A percentile compares a stretch with the other conserved stretches of the same genome.
These are phyloP conservation scores for Fusarium transvaalense DNA, from an alignment of 2,329 filamentous ascomycete species.

Conservation along the genomic window DNA sequence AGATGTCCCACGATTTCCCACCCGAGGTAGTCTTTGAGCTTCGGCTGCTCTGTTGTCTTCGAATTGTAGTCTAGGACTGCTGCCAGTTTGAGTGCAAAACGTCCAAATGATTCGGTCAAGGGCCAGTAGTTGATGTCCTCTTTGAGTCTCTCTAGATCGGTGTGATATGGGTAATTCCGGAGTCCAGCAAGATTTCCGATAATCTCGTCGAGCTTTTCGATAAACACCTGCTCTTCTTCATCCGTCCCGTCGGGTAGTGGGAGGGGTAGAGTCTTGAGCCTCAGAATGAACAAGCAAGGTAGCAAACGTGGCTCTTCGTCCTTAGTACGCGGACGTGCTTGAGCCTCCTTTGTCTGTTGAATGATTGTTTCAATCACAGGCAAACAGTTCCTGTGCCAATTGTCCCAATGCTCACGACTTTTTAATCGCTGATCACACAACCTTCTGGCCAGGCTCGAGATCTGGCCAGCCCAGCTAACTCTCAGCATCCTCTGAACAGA, in stretches of 20 bases:
- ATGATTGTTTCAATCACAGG: constrained; percentile 42
- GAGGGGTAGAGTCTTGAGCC: constrained; percentile 27
- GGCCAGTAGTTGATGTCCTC: constrained; percentile 19
- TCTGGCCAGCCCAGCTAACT: background rate
- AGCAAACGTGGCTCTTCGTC: constrained; percentile 5
- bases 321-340: background rate
- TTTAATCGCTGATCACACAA: constrained; percentile 6
- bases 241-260: constrained; percentile 10
- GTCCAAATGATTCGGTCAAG: background rate
- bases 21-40: constrained; percentile 39
- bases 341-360: constrained; percentile 14
- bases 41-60: background rate
- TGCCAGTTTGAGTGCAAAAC: constrained; percentile 29
- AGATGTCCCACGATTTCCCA: constrained; percentile 33
- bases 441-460: constrained; percentile 7
- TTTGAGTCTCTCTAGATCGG: constrained; percentile 37
- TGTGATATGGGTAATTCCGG: constrained; percentile 42
- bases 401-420: constrained; percentile 23
- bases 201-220: constrained; percentile 25
- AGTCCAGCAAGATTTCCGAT: constrained; percentile 27
- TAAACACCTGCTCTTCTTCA: constrained; percentile 14
- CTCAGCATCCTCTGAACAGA: constrained; percentile 9
- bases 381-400: constrained; percentile 40
- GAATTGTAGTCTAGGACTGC: background rate
- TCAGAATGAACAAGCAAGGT: constrained; percentile 35